A percentile compares a stretch with the other conserved stretches of the same genome.
phyloP scores from a whole-genome alignment of 345 rosid genomes.

The Eucalyptus pumila region DNA sequence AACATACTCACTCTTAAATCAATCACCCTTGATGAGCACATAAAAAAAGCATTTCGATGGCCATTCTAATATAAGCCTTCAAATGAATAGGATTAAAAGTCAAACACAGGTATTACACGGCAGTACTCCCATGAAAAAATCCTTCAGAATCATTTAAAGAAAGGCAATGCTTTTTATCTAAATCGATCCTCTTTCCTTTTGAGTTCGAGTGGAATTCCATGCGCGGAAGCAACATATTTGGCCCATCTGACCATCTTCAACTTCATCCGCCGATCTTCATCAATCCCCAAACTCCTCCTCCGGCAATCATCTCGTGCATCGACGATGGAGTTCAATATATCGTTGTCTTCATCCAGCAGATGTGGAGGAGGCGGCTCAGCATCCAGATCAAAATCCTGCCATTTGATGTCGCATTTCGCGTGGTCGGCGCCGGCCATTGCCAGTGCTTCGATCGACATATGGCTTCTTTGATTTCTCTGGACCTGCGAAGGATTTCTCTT shows the following conservation, averaged over 20 bases:
- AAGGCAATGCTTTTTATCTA: background rate
- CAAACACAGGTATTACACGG: background rate
- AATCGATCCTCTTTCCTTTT: background rate
- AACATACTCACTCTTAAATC: background rate
- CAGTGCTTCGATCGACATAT: background rate
- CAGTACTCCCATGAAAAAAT: background rate
- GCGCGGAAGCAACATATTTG: background rate
- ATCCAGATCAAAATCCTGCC: background rate
- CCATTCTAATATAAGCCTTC: background rate
- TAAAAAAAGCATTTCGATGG: background rate
- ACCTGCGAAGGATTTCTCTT: background rate
- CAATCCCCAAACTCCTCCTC: background rate
- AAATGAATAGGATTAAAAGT: background rate
- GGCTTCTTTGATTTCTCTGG: background rate
- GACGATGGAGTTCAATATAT: background rate
- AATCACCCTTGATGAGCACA: background rate
- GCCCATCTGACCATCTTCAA: background rate
- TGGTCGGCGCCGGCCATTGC: background rate
- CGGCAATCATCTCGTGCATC: background rate
- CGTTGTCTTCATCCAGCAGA: background rate
- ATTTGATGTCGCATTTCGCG: background rate
- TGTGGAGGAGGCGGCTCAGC: background rate
- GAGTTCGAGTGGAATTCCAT: background rate
- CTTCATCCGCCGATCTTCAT: background rate
- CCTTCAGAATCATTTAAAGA: background rate